These are phyloP conservation scores for Aspergillus homomorphus DNA, from an alignment of 495 filamentous ascomycete species.

Conservation along the genomic window DNA sequence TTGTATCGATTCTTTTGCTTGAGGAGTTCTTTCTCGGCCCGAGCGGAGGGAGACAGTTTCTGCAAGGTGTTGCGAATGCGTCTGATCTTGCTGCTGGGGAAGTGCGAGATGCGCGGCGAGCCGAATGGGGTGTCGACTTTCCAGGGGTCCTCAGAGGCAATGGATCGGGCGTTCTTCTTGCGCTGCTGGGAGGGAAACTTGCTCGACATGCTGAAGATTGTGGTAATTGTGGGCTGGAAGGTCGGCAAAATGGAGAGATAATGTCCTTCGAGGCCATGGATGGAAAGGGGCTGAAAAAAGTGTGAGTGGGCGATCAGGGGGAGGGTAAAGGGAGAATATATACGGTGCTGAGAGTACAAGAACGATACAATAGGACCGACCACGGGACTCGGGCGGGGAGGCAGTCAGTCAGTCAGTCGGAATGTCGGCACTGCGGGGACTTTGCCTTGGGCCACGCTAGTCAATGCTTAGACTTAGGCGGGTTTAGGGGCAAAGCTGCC, in stretches of 20 bases:
- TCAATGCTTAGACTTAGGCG: not conserved
- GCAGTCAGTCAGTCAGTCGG: not conserved
- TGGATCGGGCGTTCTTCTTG: constrained; percentile 27
- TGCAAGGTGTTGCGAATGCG: constrained; percentile 39
- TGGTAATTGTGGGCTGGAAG: not conserved
- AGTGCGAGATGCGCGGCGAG: constrained; percentile 33
- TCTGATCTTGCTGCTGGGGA: constrained; percentile 33
- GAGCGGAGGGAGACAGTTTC: constrained; percentile 34
- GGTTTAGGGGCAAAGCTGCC: no score
- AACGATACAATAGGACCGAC: constrained; percentile 1
- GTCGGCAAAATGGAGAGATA: not conserved
- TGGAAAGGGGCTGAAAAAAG: not conserved
- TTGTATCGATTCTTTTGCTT: constrained; percentile 42
- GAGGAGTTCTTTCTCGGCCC: constrained; percentile 41
- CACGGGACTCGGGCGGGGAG: not conserved
- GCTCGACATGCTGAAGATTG: constrained; percentile 29
- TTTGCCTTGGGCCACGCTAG: not conserved
- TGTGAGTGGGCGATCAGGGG: not conserved
- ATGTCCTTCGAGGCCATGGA: not conserved
- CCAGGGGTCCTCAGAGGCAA: constrained; percentile 34
- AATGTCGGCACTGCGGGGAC: not conserved
- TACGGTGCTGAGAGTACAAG: no score
- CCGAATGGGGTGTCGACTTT: constrained; percentile 39
- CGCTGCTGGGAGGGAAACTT: constrained; percentile 23
- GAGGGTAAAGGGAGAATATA: constrained; percentile 1